These are phyloP conservation scores for Colletotrichum euphorbiae DNA, from an alignment of 2,329 filamentous ascomycete genomes.

Conservation along the genomic window DNA sequence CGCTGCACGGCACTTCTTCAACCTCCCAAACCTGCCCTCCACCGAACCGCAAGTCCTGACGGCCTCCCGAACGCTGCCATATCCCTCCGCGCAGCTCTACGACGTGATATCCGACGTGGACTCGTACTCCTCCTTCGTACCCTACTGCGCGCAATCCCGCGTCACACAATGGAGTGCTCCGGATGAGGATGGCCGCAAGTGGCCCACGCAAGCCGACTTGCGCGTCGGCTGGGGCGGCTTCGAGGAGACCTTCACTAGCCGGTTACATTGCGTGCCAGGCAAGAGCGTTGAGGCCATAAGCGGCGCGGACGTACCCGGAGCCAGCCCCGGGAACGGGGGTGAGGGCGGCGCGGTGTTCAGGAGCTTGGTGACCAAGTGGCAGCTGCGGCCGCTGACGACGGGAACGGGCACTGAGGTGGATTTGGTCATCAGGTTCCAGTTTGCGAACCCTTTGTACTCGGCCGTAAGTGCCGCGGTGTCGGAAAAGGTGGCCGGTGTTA, in stretches of 20 bases:
- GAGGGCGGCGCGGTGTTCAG: constrained; percentile 67
- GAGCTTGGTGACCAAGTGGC: constrained; percentile 78
- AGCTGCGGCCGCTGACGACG: constrained; percentile 61
- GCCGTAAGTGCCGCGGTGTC: constrained; percentile 84
- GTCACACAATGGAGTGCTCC: constrained; percentile 80
- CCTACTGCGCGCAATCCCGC: constrained; percentile 82
- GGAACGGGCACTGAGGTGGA: constrained; percentile 73
- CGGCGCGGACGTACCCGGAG: constrained; percentile 63
- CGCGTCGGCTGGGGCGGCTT: constrained; percentile 88
- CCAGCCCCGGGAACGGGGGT: constrained; percentile 29
- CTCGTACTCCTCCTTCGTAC: constrained; percentile 88
- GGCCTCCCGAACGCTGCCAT: constrained; percentile 81
- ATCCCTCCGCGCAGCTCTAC: constrained; percentile 79
- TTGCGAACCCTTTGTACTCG: constrained; percentile 89
- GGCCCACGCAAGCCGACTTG: constrained; percentile 81
- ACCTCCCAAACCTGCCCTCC: constrained; percentile 43
- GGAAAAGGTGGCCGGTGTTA: constrained; percentile 84
- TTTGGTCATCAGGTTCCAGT: constrained; percentile 83
- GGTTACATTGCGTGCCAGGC: constrained; percentile 80
- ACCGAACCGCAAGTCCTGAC: constrained; percentile 70
- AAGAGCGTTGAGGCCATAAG: constrained; percentile 81
- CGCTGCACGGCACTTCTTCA: constrained; percentile 38
- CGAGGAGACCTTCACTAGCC: constrained; percentile 84
- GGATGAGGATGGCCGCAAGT: constrained; percentile 61
- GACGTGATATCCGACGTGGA: constrained; percentile 88